Evolutionary conservation across 768 basidiomycete species (phyloP).

Genomic region (Hortiboletus campestris): DNA sequence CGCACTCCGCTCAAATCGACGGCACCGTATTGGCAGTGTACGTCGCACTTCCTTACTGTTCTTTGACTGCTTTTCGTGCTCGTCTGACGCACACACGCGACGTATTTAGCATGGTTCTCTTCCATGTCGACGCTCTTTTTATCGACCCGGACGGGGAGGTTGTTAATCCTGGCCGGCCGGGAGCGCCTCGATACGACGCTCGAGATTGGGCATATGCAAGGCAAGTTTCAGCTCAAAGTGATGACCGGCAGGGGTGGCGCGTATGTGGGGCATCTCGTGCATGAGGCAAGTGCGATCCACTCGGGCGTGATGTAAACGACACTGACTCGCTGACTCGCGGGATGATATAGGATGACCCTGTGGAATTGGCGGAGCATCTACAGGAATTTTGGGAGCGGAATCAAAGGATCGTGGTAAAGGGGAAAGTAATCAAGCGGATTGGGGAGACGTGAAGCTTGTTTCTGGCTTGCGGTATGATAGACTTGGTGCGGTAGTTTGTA

Average conservation of each 20-base stretch:
- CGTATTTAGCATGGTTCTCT: constrained; percentile 84
- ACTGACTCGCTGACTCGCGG: background rate
- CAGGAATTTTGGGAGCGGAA: constrained; percentile 92
- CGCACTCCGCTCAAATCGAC: constrained; percentile 80
- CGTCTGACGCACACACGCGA: background rate
- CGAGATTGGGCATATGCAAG: constrained; percentile 97
- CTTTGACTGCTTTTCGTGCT: background rate
- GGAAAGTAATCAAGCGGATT: constrained; percentile 48
- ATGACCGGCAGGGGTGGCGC: constrained; percentile 48
- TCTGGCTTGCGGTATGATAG: background rate
- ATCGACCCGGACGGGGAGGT: constrained; percentile 69
- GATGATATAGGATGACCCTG: constrained; percentile 74
- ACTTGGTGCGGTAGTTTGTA: no score
- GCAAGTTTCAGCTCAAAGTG: constrained; percentile 93
- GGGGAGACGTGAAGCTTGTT: constrained; percentile 40
- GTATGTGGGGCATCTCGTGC: constrained; percentile 85
- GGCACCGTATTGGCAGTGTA: constrained; percentile 88
- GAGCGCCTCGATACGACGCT: constrained; percentile 90
- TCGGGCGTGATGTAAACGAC: background rate
- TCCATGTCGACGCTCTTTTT: constrained; percentile 82
- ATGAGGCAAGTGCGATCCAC: constrained; percentile 61
- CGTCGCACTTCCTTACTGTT: constrained; percentile 17
- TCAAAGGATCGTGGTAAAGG: constrained; percentile 63
- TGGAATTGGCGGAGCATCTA: constrained; percentile 71
- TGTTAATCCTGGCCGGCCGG: constrained; percentile 89